These are phyloP conservation scores for Coelastrella sp. DNA, from an alignment of 139 green algal species.

Conservation along the genomic window DNA sequence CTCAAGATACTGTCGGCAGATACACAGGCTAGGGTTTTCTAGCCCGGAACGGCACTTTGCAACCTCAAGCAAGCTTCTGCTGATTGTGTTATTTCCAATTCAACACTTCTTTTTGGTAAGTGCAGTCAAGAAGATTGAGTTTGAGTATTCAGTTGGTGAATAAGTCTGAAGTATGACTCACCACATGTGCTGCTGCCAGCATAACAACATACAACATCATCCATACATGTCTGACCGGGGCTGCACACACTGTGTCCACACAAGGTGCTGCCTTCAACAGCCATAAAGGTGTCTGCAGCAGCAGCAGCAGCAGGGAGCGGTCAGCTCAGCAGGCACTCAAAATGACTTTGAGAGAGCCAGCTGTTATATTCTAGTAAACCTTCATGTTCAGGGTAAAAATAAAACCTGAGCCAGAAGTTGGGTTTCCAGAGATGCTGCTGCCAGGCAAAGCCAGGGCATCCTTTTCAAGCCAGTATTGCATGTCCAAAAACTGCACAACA, in stretches of 20 bases:
- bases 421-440: too few relatives aligned
- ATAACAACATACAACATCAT: slow-evolving; percentile 13
- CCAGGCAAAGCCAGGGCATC: neutral
- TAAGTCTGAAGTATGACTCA: neutral
- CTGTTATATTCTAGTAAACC: neutral
- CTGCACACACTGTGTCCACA: slow-evolving; percentile 13
- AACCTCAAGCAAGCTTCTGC: too few relatives aligned
- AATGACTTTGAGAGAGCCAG: neutral
- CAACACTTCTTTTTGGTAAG: too few relatives aligned
- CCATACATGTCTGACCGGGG: neutral
- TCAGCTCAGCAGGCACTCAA: neutral
- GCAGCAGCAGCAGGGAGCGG: slow-evolving; percentile 4
- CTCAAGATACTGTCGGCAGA: too few relatives aligned
- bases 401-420: too few relatives aligned
- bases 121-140: neutral
- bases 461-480: neutral
- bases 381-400: too few relatives aligned
- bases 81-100: too few relatives aligned
- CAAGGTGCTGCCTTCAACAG: neutral
- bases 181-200: neutral
- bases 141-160: neutral
- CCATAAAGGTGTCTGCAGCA: slow-evolving; percentile 8
- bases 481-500: neutral
- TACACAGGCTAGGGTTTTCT: too few relatives aligned
- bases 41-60: too few relatives aligned